Evolutionary conservation across 805 yeast genomes (phyloP).

Genomic region (Pichia eremophila): DNA sequence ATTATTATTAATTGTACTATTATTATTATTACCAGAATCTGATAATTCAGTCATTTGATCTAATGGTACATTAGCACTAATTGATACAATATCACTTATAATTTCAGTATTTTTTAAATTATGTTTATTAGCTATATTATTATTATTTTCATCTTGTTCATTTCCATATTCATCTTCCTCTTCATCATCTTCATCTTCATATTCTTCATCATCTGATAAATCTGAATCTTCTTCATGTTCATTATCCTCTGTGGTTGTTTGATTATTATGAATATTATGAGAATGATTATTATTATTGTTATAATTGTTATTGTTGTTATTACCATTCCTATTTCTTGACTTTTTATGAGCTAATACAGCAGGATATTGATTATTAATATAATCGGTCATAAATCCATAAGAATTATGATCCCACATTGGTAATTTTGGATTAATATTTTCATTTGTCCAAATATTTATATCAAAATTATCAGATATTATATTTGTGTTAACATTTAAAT

Average conservation of each 20-base stretch:
- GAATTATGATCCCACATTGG: constrained; percentile 25
- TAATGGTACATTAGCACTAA: constrained; percentile 4
- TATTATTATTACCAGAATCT: constrained; percentile 5
- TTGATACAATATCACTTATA: constrained; percentile 4
- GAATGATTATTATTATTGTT: constrained; percentile 20
- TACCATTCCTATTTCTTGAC: background rate
- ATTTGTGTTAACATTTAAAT: too few relatives aligned
- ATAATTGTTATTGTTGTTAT: constrained; percentile 3
- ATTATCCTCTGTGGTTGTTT: constrained; percentile 15
- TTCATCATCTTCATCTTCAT: constrained; percentile 22
- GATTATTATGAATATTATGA: too few relatives aligned
- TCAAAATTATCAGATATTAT: background rate
- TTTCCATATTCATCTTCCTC: constrained; percentile 8
- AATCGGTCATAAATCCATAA: constrained; percentile 25
- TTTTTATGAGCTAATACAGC: constrained; percentile 7
- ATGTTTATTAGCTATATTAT: constrained; percentile 11
- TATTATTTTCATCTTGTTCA: constrained; percentile 17
- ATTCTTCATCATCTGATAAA: constrained; percentile 20
- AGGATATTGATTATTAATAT: constrained; percentile 19
- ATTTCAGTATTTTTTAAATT: constrained; percentile 1
- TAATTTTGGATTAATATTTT: constrained; percentile 12
- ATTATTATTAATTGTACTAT: background rate
- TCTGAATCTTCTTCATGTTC: constrained; percentile 17
- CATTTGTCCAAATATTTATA: constrained; percentile 12
- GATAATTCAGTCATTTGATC: background rate